Percentiles rank a stretch among this genome's conserved stretches.
Evolutionary conservation across 2,329 filamentous ascomycete genomes (phyloP).

Genomic region (Pyricularia sp.): DNA sequence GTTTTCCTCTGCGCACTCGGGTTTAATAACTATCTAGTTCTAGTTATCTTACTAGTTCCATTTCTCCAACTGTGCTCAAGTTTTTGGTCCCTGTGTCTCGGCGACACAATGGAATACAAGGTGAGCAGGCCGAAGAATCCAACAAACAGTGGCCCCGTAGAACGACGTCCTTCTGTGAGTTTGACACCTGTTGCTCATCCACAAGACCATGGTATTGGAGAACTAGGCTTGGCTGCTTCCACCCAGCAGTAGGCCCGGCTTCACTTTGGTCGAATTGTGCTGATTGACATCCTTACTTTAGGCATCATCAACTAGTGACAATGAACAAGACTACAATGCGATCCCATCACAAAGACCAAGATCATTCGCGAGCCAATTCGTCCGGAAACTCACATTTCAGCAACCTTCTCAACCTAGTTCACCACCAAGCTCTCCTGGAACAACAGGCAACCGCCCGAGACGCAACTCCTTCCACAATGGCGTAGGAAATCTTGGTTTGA

Average conservation of each 20-base stretch:
- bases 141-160: background rate
- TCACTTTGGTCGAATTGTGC: too few relatives aligned
- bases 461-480: background rate
- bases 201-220: too few relatives aligned
- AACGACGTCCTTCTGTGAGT: background rate
- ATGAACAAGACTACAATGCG: background rate
- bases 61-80: background rate
- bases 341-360: background rate
- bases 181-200: background rate
- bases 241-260: too few relatives aligned
- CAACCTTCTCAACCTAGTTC: background rate
- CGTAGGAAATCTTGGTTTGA: background rate
- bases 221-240: too few relatives aligned
- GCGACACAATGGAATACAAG: background rate
- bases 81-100: background rate
- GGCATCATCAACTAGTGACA: background rate
- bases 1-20: background rate
- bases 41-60: background rate
- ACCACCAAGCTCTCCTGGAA: background rate
- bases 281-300: background rate
- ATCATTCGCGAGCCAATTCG: background rate
- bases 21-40: background rate
- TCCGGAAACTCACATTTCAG: background rate
- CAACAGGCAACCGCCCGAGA: background rate
- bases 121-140: background rate